These are phyloP conservation scores for Podosphaera xanthii DNA, from an alignment of 2,329 filamentous ascomycete species.

Conservation along the genomic window DNA sequence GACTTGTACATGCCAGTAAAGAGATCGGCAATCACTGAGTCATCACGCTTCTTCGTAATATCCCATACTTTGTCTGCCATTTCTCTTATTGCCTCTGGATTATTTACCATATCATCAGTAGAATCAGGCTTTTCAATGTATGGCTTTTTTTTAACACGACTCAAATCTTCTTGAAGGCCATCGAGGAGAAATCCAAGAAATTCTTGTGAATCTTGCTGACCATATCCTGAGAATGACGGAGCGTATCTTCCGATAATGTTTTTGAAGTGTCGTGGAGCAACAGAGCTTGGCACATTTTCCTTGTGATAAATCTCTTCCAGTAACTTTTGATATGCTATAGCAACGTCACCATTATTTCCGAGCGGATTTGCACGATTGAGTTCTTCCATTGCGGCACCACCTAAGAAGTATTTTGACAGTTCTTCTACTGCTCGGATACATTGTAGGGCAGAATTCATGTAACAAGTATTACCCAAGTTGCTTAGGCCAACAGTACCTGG, in stretches of 20 bases:
- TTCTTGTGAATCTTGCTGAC: slow-evolving; percentile 92
- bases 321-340: slow-evolving; percentile 58
- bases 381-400: slow-evolving; percentile 50
- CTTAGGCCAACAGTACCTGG: slow-evolving; percentile 61
- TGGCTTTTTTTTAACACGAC: slow-evolving; percentile 81
- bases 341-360: slow-evolving; percentile 66
- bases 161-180: slow-evolving; percentile 84
- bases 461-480: slow-evolving; percentile 93
- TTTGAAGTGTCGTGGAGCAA: slow-evolving; percentile 67
- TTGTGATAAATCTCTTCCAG: slow-evolving; percentile 52
- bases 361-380: slow-evolving; percentile 72
- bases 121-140: slow-evolving; percentile 97
- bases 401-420: slow-evolving; percentile 73
- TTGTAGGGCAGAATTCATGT: slow-evolving; percentile 95
- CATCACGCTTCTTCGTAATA: slow-evolving; percentile 78
- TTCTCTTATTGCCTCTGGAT: slow-evolving; percentile 55
- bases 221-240: slow-evolving; percentile 76
- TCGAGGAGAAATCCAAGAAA: slow-evolving; percentile 90
- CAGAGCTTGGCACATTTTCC: slow-evolving; percentile 38
- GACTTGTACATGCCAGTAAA: slow-evolving; percentile 99
- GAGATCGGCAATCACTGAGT: slow-evolving; percentile 83
- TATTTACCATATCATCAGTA: slow-evolving; percentile 80
- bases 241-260: slow-evolving; percentile 57
- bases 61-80: slow-evolving; percentile 80
- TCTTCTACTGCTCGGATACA: slow-evolving; percentile 88